Evolutionary conservation across 495 filamentous ascomycete species (phyloP).

Genomic region (Hypoxylon lenormandii): DNA sequence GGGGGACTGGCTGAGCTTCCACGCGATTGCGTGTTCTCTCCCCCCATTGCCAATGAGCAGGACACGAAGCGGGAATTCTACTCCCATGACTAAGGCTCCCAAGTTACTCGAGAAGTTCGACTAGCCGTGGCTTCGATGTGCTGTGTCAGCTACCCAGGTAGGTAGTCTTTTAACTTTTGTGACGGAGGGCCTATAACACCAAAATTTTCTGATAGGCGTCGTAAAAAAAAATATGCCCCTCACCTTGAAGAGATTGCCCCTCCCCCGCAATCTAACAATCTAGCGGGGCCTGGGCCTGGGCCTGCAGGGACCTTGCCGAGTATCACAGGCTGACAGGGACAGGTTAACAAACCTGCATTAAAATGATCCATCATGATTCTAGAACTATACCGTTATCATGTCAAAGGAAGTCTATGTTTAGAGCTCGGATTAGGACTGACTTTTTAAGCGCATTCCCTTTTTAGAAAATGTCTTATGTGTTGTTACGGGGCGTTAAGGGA

Average conservation of each 20-base stretch:
- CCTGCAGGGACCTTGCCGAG: background rate
- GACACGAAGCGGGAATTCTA: slow-evolving; percentile 63
- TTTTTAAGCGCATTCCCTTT: too few relatives aligned
- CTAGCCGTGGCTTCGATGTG: background rate
- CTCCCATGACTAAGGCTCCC: slow-evolving; percentile 35
- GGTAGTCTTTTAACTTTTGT: slow-evolving; percentile 15
- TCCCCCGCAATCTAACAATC: slow-evolving; percentile 51
- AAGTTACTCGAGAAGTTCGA: slow-evolving; percentile 8
- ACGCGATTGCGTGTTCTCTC: slow-evolving; percentile 92
- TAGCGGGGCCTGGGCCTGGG: slow-evolving; percentile 8
- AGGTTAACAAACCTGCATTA: too few relatives aligned
- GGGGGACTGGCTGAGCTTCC: slow-evolving; percentile 88
- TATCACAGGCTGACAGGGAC: background rate
- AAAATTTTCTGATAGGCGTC: slow-evolving; percentile 22
- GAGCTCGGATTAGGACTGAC: too few relatives aligned
- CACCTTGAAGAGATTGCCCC: slow-evolving; percentile 48
- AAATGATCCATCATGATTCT: too few relatives aligned
- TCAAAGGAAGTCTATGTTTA: too few relatives aligned
- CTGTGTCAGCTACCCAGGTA: background rate
- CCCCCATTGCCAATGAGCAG: slow-evolving; percentile 94
- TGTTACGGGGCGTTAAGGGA: too few relatives aligned
- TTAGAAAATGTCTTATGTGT: too few relatives aligned
- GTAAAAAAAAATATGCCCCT: slow-evolving; percentile 47
- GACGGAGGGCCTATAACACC: background rate
- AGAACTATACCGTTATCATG: too few relatives aligned